Percentiles rank a stretch among this genome's conserved stretches.
phyloP scores from a whole-genome alignment of 257 asterid genomes.

The Lycium ferocissimum region DNA sequence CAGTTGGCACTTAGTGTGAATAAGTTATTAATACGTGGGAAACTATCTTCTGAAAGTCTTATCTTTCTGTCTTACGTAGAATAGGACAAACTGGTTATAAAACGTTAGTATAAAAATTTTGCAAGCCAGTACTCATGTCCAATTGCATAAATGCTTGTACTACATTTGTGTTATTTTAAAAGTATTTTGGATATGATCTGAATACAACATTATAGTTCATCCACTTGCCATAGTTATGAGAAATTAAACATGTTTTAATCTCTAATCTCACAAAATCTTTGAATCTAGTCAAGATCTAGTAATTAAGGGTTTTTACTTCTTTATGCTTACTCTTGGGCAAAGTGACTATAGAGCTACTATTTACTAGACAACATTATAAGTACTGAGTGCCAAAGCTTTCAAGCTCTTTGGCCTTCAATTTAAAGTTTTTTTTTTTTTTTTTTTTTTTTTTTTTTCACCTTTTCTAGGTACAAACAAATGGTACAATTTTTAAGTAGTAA shows the following conservation, averaged over 20 bases:
- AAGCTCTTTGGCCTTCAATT: too few species aligned
- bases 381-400: background rate
- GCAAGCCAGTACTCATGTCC: too few species aligned
- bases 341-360: background rate
- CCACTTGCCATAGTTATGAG: background rate
- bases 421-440: too few species aligned
- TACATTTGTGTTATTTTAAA: background rate
- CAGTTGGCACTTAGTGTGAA: background rate
- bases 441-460: too few species aligned
- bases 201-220: background rate
- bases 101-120: background rate
- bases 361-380: background rate
- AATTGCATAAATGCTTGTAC: background rate
- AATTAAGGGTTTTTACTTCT: background rate
- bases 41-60: background rate
- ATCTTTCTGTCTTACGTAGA: background rate
- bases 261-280: background rate
- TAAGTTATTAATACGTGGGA: background rate
- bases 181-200: background rate
- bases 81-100: background rate
- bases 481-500: background rate
- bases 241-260: background rate
- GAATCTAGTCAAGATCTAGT: background rate
- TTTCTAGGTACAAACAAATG: background rate
- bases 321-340: background rate